These are phyloP conservation scores for Solanum stenotomum DNA, from an alignment of 257 asterid genomes.

Conservation along the genomic window DNA sequence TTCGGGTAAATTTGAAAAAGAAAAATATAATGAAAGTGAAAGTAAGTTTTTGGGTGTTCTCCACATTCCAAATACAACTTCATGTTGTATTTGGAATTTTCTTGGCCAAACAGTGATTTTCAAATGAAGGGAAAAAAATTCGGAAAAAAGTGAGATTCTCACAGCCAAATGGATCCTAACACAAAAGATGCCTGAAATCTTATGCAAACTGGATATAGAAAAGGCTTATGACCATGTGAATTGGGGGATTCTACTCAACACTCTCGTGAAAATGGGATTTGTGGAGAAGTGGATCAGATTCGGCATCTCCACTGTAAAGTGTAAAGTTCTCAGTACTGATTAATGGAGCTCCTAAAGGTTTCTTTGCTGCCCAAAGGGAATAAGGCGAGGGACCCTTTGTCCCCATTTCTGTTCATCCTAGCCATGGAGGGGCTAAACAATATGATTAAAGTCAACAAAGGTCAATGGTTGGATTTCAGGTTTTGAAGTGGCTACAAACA, in stretches of 20 bases:
- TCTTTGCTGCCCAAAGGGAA: neutral
- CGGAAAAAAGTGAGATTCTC: neutral
- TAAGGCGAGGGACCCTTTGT: neutral
- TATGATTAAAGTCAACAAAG: neutral
- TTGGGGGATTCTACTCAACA: neutral
- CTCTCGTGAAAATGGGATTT: neutral
- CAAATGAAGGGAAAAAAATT: neutral
- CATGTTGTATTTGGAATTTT: neutral
- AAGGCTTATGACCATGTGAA: neutral
- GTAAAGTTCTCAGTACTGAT: neutral
- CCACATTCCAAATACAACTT: neutral
- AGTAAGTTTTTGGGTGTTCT: neutral
- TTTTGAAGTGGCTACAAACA: neutral
- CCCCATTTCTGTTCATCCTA: neutral
- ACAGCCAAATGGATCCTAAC: neutral
- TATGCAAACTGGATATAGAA: neutral
- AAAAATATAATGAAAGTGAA: neutral
- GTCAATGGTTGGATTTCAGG: neutral
- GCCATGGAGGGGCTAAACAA: neutral
- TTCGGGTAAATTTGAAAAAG: neutral
- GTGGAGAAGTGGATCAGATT: neutral
- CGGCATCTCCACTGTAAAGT: neutral
- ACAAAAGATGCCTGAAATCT: neutral
- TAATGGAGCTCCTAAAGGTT: neutral
- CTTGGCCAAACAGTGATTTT: neutral